These are phyloP conservation scores for Delitschia confertaspora DNA, from an alignment of 495 filamentous ascomycete species.

Conservation along the genomic window DNA sequence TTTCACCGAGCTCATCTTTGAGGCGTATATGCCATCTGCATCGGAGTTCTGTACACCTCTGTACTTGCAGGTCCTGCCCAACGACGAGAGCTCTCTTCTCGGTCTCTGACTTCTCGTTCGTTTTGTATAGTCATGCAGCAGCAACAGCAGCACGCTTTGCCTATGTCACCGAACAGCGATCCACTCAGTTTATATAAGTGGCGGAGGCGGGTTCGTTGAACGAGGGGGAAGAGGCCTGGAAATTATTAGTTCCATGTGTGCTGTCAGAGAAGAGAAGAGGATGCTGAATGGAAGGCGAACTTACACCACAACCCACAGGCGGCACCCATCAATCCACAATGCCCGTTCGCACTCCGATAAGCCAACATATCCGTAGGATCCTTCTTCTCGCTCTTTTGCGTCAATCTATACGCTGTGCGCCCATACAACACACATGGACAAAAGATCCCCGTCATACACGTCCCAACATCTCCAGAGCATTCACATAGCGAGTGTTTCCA, in stretches of 20 bases:
- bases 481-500: conserved; percentile 26
- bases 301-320: conserved; percentile 28
- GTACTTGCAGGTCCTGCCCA: conserved; percentile 28
- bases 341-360: conserved; percentile 18
- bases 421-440: conserved; percentile 31
- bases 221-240: conserved; percentile 21
- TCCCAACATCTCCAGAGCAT: conserved; percentile 16
- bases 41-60: conserved; percentile 20
- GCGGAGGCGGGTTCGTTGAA: conserved; percentile 21
- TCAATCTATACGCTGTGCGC: conserved; percentile 25
- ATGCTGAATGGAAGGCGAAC: not conserved
- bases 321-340: conserved; percentile 26
- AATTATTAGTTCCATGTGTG: not conserved
- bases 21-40: conserved; percentile 27
- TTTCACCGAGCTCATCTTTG: conserved; percentile 10
- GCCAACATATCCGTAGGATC: conserved; percentile 31
- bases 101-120: conserved; percentile 26
- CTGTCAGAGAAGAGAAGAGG: not conserved
- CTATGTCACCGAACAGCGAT: conserved; percentile 12
- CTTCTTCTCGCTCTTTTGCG: conserved; percentile 16
- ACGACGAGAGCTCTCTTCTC: conserved; percentile 27
- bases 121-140: conserved; percentile 30
- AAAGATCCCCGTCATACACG: conserved; percentile 28
- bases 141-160: conserved; percentile 26
- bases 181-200: conserved; percentile 29